These are phyloP conservation scores for Leishmania tarentolae DNA, from an alignment of 208 protist species.

Conservation along the genomic window DNA sequence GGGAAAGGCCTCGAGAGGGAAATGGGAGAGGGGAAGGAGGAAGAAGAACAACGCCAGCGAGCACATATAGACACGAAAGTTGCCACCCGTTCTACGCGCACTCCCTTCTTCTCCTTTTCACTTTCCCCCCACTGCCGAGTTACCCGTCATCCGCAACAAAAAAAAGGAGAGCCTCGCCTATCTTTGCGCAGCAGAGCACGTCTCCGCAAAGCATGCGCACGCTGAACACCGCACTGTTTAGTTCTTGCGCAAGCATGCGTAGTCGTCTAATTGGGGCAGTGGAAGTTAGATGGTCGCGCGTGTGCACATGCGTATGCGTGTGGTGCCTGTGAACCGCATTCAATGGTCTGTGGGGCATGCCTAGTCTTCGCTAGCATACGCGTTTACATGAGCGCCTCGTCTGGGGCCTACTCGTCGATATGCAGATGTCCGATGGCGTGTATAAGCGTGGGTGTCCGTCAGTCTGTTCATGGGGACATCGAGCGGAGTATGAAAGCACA, in stretches of 20 bases:
- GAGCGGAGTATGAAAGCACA: background rate
- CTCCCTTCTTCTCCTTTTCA: background rate
- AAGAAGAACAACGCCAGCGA: background rate
- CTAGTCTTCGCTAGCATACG: background rate
- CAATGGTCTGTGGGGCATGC: background rate
- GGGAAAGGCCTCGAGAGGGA: background rate
- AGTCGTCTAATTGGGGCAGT: background rate
- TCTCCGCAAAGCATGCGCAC: background rate
- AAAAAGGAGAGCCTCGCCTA: background rate
- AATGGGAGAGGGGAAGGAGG: background rate
- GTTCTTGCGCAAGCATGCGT: background rate
- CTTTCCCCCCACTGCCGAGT: background rate
- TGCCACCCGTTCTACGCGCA: background rate
- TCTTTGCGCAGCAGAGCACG: background rate
- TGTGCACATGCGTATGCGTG: background rate
- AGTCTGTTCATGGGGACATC: background rate
- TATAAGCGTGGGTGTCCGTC: background rate
- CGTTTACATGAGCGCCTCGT: background rate
- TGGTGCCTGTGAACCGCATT: background rate
- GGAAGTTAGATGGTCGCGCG: background rate
- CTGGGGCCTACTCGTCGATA: background rate
- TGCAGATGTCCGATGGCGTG: background rate
- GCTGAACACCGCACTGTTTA: background rate
- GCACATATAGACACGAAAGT: background rate
- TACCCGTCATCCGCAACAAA: background rate